These are phyloP conservation scores for Neofusicoccum cordaticola DNA, from an alignment of 2,329 filamentous ascomycete genomes.

Conservation along the genomic window DNA sequence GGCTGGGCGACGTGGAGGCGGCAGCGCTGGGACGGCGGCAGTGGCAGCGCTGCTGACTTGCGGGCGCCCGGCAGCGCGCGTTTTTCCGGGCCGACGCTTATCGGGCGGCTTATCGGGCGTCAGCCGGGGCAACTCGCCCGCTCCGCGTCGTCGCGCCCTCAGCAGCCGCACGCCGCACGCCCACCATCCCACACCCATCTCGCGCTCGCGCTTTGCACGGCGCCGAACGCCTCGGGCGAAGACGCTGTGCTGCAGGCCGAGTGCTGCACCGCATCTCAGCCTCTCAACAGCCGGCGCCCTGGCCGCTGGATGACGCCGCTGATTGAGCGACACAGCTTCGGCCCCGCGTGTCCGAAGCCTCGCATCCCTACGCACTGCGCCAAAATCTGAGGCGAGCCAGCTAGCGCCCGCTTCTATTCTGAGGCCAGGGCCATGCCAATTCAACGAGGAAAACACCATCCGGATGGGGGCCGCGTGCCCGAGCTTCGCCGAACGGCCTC, in stretches of 20 bases:
- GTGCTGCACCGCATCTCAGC: neutral
- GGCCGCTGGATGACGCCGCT: neutral
- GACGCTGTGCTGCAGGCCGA: neutral
- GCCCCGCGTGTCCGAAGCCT: constrained; percentile 17
- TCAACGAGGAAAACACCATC: constrained; percentile 5
- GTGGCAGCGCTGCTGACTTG: no score
- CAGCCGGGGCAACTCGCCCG: no score
- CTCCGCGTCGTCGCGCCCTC: no score
- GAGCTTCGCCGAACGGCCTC: neutral
- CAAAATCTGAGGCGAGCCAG: constrained; percentile 5
- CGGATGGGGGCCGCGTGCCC: constrained; percentile 3
- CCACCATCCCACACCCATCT: neutral
- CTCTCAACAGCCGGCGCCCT: neutral
- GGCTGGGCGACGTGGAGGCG: no score
- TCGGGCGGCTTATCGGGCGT: neutral
- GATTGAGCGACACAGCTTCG: constrained; percentile 8
- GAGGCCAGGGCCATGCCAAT: neutral
- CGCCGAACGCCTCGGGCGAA: constrained; percentile 1
- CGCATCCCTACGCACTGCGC: constrained; percentile 1
- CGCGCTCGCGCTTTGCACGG: constrained; percentile 13
- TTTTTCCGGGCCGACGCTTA: constrained; percentile 12
- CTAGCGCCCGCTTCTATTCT: constrained; percentile 10
- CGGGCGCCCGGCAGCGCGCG: neutral
- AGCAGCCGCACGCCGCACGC: neutral
- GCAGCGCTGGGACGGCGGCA: no score